Evolutionary conservation across 2,329 filamentous ascomycete species (phyloP), one percentile per base, ranked within the genome.

Genomic region (Alternaria incomplexa): DNA sequence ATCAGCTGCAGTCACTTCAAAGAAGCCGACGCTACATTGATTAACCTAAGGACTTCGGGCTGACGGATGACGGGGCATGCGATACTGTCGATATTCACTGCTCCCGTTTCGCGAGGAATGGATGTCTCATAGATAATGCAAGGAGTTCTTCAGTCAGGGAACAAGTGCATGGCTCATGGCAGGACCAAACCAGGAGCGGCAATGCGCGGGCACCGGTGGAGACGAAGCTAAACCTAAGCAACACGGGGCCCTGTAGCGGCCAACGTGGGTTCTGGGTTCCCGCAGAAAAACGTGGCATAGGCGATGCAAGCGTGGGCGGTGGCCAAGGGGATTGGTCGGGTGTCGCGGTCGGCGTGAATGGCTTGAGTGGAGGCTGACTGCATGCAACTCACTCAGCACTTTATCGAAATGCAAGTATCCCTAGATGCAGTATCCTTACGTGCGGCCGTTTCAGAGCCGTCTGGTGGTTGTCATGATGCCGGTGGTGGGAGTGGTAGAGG

Each of bases 371-470:
- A 52, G 48, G 63, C 60, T 58, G 62, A 59, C 62, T 67, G 68
- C 64, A 70, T 65, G 57, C 55, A 44, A 54, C 54, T 61, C 36
- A 40, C 32, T 32, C 32, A 63, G 61, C 36, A 40, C 32, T 32
- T 45, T 64, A 62, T 66, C 58, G 63, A 62, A 48, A 58, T 67
- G 63, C 59, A 64, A 45, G 57, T 46, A 59, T 67, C 64, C 61
- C 64, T 62, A 56, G 50, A 61, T 64, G 43, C 63, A 66, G 58
- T 43, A 60, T 66, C 65, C 62, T 66, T 62, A 59, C 50, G 56
- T 64, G 47, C 61, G 64, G 50, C 47, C 55, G 67, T 71, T 66
- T 67, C 65, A 68, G 58, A 43, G 61, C 47, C 58, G 62, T 26
- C 23, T 45, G 22, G 48, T 52, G 48, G 26, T 23, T 20, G 30